Conservation (phyloP, 495 filamentous ascomycete species). For the Poronia punctata region DNA sequence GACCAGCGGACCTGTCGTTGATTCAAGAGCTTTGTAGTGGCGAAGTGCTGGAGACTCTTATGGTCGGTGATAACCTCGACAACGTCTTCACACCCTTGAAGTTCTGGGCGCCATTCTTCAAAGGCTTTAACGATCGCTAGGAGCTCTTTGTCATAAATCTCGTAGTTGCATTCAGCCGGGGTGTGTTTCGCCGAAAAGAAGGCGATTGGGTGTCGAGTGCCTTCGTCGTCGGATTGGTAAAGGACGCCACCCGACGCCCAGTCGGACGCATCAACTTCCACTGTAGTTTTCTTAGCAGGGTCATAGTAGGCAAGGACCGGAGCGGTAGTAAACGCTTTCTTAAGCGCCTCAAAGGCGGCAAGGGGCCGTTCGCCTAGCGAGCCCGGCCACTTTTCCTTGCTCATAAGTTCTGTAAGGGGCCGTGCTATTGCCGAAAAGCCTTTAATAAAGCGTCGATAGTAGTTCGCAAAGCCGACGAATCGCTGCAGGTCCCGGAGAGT, state of each 20-base stretch:
- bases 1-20: background rate
- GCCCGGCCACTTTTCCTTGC: background rate
- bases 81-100: background rate
- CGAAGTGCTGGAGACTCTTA: background rate
- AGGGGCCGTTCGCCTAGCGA: background rate
- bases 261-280: background rate
- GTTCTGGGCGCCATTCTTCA: background rate
- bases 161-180: background rate
- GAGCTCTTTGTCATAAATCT: conserved; percentile 9
- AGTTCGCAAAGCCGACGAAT: background rate
- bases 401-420: background rate
- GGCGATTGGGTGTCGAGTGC: background rate
- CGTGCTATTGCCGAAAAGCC: background rate
- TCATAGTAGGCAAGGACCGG: background rate
- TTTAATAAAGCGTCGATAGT: background rate
- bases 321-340: background rate
- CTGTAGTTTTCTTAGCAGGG: background rate
- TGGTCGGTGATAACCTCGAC: background rate
- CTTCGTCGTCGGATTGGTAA: background rate
- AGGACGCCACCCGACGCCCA: background rate
- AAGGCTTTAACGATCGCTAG: background rate
- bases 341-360: background rate
- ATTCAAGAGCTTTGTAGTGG: background rate
- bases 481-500: background rate
- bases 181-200: background rate